phyloP scores from a whole-genome alignment of 1,139 yeast genomes.

The Yarrowia galli region DNA sequence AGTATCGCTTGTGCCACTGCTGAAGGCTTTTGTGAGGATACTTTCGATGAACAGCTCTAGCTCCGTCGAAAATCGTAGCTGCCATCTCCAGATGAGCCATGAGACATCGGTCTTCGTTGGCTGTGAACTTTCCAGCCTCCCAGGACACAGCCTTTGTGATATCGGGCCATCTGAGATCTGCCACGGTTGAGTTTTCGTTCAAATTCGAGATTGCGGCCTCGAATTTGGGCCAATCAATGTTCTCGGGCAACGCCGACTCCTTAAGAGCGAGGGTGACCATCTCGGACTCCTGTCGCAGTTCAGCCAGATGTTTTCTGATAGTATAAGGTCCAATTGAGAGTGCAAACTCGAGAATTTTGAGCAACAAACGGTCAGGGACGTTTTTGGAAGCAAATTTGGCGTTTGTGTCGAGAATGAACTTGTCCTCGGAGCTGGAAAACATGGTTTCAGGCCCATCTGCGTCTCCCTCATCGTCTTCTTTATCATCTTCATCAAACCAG shows the following conservation, averaged over 20 bases:
- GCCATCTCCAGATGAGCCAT: conserved; percentile 35
- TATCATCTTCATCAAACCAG: conserved; percentile 28
- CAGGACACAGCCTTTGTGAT: neutral
- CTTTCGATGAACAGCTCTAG: conserved; percentile 34
- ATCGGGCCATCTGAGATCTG: conserved; percentile 1
- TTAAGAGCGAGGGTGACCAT: conserved; percentile 31
- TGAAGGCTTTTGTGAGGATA: conserved; percentile 16
- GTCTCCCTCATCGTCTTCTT: conserved; percentile 35
- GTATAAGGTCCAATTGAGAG: conserved; percentile 16
- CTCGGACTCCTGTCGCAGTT: conserved; percentile 16
- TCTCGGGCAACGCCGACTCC: conserved; percentile 2
- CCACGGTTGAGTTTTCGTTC: neutral
- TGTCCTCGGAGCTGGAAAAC: conserved; percentile 27
- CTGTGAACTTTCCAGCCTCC: neutral
- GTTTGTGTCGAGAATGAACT: conserved; percentile 18
- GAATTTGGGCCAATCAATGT: conserved; percentile 15
- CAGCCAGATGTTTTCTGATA: conserved; percentile 18
- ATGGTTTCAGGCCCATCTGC: conserved; percentile 21
- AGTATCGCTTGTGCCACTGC: conserved; percentile 38
- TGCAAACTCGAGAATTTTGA: conserved; percentile 24
- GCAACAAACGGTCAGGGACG: neutral
- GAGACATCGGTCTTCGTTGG: conserved; percentile 19
- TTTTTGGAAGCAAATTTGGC: neutral
- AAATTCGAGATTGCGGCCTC: neutral
- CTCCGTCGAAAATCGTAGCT: conserved; percentile 30